Conservation (phyloP, 1,284 basidiomycete species). For the Puccinia polysora region DNA sequence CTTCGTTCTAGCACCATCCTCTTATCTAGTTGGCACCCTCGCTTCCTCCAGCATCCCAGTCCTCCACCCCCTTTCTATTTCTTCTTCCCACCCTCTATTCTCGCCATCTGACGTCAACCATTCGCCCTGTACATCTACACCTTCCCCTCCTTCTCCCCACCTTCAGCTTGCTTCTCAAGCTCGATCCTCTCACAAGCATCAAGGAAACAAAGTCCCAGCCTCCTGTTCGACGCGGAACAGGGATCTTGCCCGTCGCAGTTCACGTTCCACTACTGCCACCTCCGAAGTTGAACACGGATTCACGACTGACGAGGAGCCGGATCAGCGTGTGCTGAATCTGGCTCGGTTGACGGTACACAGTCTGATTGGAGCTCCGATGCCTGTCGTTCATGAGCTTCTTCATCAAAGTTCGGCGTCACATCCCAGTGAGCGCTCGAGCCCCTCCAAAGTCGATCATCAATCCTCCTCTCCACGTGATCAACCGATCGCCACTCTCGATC, state of each 20-base stretch:
- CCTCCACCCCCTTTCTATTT: neutral
- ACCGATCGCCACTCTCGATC: constrained; percentile 1
- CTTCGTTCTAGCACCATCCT: too few species aligned
- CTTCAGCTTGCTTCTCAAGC: neutral
- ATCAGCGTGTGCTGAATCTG: neutral
- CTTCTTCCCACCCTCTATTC: neutral
- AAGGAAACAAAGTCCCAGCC: constrained; percentile 1
- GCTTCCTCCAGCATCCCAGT: too few species aligned
- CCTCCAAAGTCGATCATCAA: neutral
- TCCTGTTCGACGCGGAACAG: constrained; percentile 7
- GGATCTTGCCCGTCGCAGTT: neutral
- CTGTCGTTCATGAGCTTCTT: constrained; percentile 2
- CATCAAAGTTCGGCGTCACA: neutral
- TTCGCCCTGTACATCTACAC: too few species aligned
- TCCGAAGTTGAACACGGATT: constrained; percentile 20
- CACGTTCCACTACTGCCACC: neutral
- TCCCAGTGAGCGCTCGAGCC: neutral
- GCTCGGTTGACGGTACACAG: neutral
- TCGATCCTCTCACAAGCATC: neutral
- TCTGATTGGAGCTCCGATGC: constrained; percentile 15
- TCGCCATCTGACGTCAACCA: too few species aligned
- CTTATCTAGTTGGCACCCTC: too few species aligned
- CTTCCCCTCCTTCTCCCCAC: too few species aligned
- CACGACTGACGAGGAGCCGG: constrained; percentile 11
- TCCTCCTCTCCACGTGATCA: neutral